Conservation (phyloP, 768 basidiomycete species). For the Strobilomyces confusus region DNA sequence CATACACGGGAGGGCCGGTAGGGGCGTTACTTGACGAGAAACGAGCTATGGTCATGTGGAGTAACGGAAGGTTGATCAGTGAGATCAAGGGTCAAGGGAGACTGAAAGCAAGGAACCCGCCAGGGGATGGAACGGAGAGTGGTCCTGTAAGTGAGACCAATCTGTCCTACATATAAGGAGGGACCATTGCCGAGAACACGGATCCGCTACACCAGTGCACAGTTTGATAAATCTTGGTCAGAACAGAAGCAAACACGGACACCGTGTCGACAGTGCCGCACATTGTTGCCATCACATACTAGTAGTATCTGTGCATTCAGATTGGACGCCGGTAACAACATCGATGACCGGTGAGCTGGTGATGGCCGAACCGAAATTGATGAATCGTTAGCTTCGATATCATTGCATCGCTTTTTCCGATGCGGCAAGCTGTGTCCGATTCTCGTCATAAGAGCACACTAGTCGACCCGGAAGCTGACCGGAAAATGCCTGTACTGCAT, state of each 20-base stretch:
- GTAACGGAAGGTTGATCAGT: not conserved
- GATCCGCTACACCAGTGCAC: not conserved
- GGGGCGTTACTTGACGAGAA: not conserved
- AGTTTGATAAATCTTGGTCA: too few species aligned
- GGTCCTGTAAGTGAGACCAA: not conserved
- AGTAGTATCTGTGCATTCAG: too few species aligned
- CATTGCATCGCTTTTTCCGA: not conserved
- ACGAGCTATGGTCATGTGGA: slow-evolving; percentile 4
- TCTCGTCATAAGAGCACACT: not conserved
- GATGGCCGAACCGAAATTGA: slow-evolving; percentile 2
- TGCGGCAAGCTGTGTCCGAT: slow-evolving; percentile 8
- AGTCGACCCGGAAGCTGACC: not conserved
- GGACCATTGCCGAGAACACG: not conserved
- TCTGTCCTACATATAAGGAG: slow-evolving; percentile 1
- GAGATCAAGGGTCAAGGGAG: not conserved
- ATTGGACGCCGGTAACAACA: not conserved
- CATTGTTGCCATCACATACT: too few species aligned
- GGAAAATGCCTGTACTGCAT: too few species aligned
- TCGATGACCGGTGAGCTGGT: not conserved
- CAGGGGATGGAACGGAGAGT: too few species aligned
- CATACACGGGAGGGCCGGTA: slow-evolving; percentile 6
- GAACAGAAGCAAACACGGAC: too few species aligned
- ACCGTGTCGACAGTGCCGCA: too few species aligned
- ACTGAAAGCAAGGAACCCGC: too few species aligned
- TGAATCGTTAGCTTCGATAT: not conserved